Evolutionary conservation across 1,139 yeast species (phyloP).

Genomic region (Eremothecium gossypii): DNA sequence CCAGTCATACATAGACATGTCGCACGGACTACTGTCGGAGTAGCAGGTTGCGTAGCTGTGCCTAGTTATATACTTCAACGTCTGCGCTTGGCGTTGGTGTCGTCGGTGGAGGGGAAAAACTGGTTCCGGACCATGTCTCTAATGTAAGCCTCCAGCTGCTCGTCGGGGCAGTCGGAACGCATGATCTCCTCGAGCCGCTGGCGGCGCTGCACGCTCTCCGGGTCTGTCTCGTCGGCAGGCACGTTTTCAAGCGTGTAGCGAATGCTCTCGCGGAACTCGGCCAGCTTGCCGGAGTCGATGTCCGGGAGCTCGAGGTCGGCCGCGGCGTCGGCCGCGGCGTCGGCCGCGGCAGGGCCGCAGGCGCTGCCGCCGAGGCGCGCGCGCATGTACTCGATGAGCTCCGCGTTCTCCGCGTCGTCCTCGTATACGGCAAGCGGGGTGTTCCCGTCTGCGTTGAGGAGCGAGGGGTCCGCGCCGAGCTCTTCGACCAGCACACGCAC

Average conservation of each 20-base stretch:
- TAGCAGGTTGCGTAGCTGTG: too few species aligned
- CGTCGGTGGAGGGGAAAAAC: constrained; percentile 16
- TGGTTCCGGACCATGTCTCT: constrained; percentile 54
- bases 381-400: constrained; percentile 55
- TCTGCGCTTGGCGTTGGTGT: constrained; percentile 11
- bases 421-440: constrained; percentile 61
- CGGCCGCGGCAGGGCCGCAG: constrained; percentile 22
- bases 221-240: constrained; percentile 32
- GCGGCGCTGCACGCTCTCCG: constrained; percentile 48
- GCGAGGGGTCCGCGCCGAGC: constrained; percentile 52
- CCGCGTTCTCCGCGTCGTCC: constrained; percentile 83
- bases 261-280: constrained; percentile 34
- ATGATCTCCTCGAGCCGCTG: constrained; percentile 60
- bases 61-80: not conserved
- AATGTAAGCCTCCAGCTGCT: constrained; percentile 60
- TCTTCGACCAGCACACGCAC: constrained; percentile 62
- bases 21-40: too few species aligned
- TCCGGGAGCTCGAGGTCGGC: constrained; percentile 33
- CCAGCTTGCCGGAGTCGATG: constrained; percentile 37
- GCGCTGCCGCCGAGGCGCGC: constrained; percentile 32
- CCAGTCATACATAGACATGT: too few species aligned
- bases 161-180: constrained; percentile 70
- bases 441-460: constrained; percentile 62
- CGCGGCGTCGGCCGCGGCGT: constrained; percentile 1
- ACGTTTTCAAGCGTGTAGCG: constrained; percentile 49